These are phyloP conservation scores for Beauveria bassiana DNA, from an alignment of 2,329 filamentous ascomycete species.

Conservation along the genomic window DNA sequence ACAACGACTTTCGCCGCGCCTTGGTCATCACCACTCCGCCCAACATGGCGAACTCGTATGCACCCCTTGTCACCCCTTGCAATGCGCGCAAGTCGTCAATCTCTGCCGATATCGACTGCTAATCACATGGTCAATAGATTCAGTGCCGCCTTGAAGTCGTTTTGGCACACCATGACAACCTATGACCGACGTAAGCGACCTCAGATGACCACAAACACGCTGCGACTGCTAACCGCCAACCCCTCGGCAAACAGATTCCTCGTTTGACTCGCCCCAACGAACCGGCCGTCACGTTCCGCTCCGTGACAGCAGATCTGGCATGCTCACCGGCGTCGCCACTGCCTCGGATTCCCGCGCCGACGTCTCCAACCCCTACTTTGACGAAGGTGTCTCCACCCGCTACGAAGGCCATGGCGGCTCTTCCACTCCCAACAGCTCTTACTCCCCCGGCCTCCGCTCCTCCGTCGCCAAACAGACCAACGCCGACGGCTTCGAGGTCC, in stretches of 20 bases:
- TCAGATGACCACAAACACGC: not conserved
- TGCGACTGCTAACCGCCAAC: conserved; percentile 13
- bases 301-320: conserved; percentile 70
- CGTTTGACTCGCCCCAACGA: conserved; percentile 86
- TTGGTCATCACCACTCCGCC: not conserved
- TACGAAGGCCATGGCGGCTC: conserved; percentile 38
- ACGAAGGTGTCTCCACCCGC: conserved; percentile 54
- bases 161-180: conserved; percentile 88
- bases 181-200: conserved; percentile 55
- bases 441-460: conserved; percentile 87
- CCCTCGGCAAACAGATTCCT: conserved; percentile 59
- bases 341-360: conserved; percentile 84
- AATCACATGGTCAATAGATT: conserved; percentile 38
- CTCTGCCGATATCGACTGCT: not conserved
- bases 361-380: conserved; percentile 68
- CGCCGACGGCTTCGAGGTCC: conserved; percentile 60
- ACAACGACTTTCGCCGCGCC: not conserved
- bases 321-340: conserved; percentile 81
- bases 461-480: conserved; percentile 58
- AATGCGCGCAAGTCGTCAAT: not conserved
- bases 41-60: conserved; percentile 12
- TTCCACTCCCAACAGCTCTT: conserved; percentile 59
- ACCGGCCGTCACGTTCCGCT: conserved; percentile 86
- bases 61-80: not conserved
- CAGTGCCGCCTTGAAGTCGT: conserved; percentile 69